Evolutionary conservation across 106 monocot species (phyloP).

Genomic region (Dioscorea zingiberensis): DNA sequence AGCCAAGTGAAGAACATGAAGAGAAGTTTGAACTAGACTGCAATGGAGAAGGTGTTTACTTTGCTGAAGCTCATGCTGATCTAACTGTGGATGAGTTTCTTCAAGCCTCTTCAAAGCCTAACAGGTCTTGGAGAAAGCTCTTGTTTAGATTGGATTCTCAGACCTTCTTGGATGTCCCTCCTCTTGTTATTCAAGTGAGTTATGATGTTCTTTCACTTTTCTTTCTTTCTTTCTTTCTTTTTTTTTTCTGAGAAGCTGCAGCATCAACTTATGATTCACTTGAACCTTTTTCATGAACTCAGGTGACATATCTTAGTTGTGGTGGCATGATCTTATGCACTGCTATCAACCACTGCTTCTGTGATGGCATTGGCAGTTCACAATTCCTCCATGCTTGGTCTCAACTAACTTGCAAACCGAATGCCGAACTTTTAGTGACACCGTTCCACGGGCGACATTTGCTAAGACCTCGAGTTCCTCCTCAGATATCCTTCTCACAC

Average conservation of each 20-base stretch:
- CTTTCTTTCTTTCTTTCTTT: neutral
- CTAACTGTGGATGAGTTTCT: conserved; percentile 55
- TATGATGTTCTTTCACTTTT: neutral
- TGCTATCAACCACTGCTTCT: conserved; percentile 66
- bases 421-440: conserved; percentile 3
- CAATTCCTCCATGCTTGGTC: conserved; percentile 88
- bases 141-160: conserved; percentile 47
- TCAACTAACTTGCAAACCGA: conserved; percentile 20
- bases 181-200: conserved; percentile 71
- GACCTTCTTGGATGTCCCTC: conserved; percentile 56
- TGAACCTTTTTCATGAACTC: too few relatives aligned
- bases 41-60: conserved; percentile 71
- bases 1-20: conserved; percentile 16
- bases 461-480: conserved; percentile 47
- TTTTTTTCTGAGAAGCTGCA: too few relatives aligned
- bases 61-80: conserved; percentile 45
- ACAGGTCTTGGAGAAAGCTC: conserved; percentile 87
- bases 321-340: conserved; percentile 85
- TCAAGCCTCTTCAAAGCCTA: conserved; percentile 36
- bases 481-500: conserved; percentile 31
- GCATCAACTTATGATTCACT: too few relatives aligned
- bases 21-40: conserved; percentile 83
- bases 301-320: conserved; percentile 76
- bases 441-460: conserved; percentile 60
- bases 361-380: conserved; percentile 64